Evolutionary conservation across 225 moss, liverwort and hornwort genomes (phyloP), one percentile per base, ranked within the genome.

Genomic region (Takakia lepidozioides): DNA sequence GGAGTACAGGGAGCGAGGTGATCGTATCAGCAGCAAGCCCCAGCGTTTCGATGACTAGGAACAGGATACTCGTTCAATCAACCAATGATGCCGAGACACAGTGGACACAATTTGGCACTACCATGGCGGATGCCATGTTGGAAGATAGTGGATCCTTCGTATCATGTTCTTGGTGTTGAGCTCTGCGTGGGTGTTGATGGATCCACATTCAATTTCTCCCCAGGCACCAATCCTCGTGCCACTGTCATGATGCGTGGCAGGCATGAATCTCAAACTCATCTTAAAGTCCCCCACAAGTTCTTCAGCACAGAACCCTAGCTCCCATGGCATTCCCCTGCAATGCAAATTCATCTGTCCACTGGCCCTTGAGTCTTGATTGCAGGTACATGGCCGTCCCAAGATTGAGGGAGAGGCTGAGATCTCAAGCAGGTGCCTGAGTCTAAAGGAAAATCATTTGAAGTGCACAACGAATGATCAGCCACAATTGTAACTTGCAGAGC

Each of bases 151-250:
- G 61, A 71, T 36, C 21, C 18, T 0, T 25, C 64, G 21, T 88
- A 83, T 57, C 83, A 63, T 2, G 71, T 93, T 10, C 44, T 84
- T 9, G 93, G 93, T 16, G 76, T 68, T 16, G 64, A 68, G 22
- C 51, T 78, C 7, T 78, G 88, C 5, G 88, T 78, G 3, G 49
- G 89, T 0, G 69, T 86, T 40, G 86, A 82, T 32, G 87, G 89
- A 18, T 86, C 93, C 11, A 90, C 84, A 3, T 90, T 76, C 52
- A 26, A 56, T 25, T 66, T 65, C 14, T 74, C 86, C 7, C 84
- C 84, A 0, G 93, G 89, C 17, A 60, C 81, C 3, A 89, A 93
- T 58, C 93, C 79, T 2, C 89, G 86, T 50, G 93, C 93, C 8
- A 69, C 85, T 1, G 57, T 83, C 8, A 67, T 79, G 70, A 71